These are phyloP conservation scores for Steccherinum ochraceum DNA, from an alignment of 768 basidiomycete species.

Conservation along the genomic window DNA sequence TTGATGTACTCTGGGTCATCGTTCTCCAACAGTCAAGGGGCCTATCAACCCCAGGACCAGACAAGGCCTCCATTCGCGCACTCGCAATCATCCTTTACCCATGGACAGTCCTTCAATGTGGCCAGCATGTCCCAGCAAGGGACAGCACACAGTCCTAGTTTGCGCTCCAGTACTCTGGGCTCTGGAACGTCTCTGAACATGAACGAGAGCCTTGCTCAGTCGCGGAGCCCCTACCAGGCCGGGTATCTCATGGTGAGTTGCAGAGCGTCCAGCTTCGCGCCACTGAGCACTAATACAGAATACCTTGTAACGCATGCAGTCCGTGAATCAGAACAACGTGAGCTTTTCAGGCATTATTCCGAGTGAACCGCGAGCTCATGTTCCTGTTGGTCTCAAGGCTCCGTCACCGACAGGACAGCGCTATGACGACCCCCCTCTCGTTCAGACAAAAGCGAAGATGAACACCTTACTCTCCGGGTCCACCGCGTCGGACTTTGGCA, in stretches of 20 bases:
- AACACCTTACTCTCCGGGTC: conserved; percentile 62
- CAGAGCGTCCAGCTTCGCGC: not conserved
- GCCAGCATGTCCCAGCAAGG: conserved; percentile 56
- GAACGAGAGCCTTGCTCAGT: conserved; percentile 62
- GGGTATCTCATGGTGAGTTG: conserved; percentile 71
- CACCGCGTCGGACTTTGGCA: conserved; percentile 66
- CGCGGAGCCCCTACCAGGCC: conserved; percentile 71
- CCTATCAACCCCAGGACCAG: conserved; percentile 13
- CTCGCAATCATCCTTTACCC: conserved; percentile 21
- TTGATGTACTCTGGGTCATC: too few relatives aligned
- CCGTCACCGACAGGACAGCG: conserved; percentile 52
- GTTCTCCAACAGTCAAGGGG: conserved; percentile 5
- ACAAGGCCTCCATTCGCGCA: conserved; percentile 16
- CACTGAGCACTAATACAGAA: not conserved
- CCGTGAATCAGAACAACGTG: conserved; percentile 58
- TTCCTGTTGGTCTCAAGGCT: conserved; percentile 12
- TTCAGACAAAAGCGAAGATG: conserved; percentile 78
- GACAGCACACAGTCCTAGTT: conserved; percentile 42
- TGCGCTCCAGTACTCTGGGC: conserved; percentile 48
- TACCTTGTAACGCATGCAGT: conserved; percentile 30
- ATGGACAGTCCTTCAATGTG: conserved; percentile 40
- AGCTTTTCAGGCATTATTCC: conserved; percentile 26
- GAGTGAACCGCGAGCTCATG: not conserved
- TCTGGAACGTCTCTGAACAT: conserved; percentile 14
- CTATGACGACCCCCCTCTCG: conserved; percentile 66